Base-by-base conservation (phyloP, 176 grass and related monocot species). In the Oryza coarctata region DNA sequence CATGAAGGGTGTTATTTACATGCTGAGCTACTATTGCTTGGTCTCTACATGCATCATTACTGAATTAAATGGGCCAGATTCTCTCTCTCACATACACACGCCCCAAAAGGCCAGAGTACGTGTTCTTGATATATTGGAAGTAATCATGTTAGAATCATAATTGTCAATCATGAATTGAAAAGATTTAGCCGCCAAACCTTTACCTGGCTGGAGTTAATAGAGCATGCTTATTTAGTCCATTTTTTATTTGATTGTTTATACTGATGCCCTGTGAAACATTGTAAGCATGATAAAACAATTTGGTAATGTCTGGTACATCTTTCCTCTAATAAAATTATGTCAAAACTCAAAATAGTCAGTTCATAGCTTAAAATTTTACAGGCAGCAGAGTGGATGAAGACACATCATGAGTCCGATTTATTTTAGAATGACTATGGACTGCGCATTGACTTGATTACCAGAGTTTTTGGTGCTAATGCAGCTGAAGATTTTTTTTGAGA, bases 311-410 rank as follows among this genome's bases (percentile, higher is more conserved):
- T 69, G 11, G 22, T 39, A 11, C 26, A 11, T 28, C 43, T 84
- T 7, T 29, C 26, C 12, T 47, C 22, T 4, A 43, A 72, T 20
- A 32, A 40, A 33, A 81, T n/a, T 15, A 40, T 6, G 0, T 26
- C 7, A 10, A 33, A 66, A 11, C 38, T 0, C 1, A 36, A 32
- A 61, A 12, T 14, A 73, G 55, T 81, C 29, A 67, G 7, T 39
- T 82, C 65, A 66, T 65, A 87, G 86, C 75, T 36, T 12, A 62
- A 15, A 5, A 28, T 38, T 86, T 89, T 90, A 35, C 79, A 97
- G 89, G 87, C 94, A 47, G 85, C 90, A 2, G 92, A 97, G 32
- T 97, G 92, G 92, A 94, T 94, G 90, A 97, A 93, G 70, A 84
- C 68, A 60, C 86, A 92, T 71, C 88, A 91, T 63, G 90, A 94